These are phyloP conservation scores for Puccinia hordei DNA, from an alignment of 1,284 basidiomycete species.

Conservation along the genomic window DNA sequence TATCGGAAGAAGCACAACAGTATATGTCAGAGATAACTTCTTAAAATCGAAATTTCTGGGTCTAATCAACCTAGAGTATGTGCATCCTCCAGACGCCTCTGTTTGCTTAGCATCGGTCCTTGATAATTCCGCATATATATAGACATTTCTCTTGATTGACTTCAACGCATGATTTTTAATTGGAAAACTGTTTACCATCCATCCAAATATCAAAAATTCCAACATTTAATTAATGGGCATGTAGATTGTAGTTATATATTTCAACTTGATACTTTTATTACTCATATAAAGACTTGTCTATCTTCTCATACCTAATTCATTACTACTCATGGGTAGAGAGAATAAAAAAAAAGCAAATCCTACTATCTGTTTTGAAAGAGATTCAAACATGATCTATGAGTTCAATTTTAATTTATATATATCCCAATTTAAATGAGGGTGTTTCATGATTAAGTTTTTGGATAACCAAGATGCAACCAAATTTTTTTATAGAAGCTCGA, in stretches of 20 bases:
- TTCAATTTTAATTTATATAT: neutral
- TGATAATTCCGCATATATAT: neutral
- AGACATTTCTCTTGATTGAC: neutral
- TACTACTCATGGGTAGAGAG: neutral
- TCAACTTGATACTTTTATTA: neutral
- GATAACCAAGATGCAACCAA: too few species aligned
- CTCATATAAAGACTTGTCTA: too few species aligned
- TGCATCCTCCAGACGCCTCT: neutral
- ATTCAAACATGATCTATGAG: neutral
- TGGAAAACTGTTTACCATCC: neutral
- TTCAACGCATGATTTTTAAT: neutral
- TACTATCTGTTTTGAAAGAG: neutral
- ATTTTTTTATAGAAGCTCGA: too few species aligned
- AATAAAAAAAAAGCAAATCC: neutral
- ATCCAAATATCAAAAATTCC: neutral
- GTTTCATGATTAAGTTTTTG: too few species aligned
- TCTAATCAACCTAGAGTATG: neutral
- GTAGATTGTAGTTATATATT: neutral
- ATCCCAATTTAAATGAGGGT: too few species aligned
- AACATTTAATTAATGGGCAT: constrained; percentile 1
- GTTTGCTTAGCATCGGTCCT: neutral
- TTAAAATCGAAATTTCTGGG: neutral
- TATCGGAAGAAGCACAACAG: constrained; percentile 3
- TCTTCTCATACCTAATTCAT: too few species aligned
- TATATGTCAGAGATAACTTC: constrained; percentile 1